Evolutionary conservation across 2,329 filamentous ascomycete species (phyloP).

Genomic region (Pseudogymnoascus pannorum): DNA sequence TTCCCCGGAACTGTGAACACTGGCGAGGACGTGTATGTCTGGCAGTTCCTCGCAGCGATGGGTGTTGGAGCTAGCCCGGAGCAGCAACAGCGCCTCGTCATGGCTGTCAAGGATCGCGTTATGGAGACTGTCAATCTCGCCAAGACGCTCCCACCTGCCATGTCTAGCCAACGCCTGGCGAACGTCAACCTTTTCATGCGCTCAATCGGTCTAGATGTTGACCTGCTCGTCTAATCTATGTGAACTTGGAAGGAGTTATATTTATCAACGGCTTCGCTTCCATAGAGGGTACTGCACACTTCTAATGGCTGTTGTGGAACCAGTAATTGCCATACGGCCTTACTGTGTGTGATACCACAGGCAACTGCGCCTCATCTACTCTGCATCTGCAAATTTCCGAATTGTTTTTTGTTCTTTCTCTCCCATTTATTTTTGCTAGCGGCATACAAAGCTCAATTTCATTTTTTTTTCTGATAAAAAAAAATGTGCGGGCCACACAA

Average conservation of each 20-base stretch:
- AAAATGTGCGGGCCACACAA: conserved; percentile 3
- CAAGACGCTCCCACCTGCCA: conserved; percentile 81
- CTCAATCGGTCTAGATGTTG: conserved; percentile 96
- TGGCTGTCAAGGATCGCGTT: conserved; percentile 95
- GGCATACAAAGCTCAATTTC: conserved; percentile 1
- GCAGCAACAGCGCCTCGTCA: conserved; percentile 88
- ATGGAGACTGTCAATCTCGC: conserved; percentile 88
- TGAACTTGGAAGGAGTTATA: not conserved
- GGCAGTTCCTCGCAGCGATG: conserved; percentile 94
- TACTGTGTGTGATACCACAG: not conserved
- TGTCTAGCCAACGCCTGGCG: conserved; percentile 73
- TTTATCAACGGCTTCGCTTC: conserved; percentile 7
- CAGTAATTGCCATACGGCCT: not conserved
- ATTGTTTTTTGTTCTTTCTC: not conserved
- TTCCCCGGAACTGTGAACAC: conserved; percentile 90
- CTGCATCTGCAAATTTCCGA: not conserved
- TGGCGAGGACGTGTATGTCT: conserved; percentile 91
- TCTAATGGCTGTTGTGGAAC: conserved; percentile 3
- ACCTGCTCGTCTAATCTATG: conserved; percentile 40
- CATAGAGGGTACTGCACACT: not conserved
- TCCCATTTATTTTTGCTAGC: conserved; percentile 4
- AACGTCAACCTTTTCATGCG: conserved; percentile 99
- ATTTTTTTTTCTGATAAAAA: not conserved
- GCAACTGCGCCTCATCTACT: not conserved
- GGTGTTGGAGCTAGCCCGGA: conserved; percentile 89